Conservation (phyloP, 257 asterid genomes). For the Lycium barbarum region DNA sequence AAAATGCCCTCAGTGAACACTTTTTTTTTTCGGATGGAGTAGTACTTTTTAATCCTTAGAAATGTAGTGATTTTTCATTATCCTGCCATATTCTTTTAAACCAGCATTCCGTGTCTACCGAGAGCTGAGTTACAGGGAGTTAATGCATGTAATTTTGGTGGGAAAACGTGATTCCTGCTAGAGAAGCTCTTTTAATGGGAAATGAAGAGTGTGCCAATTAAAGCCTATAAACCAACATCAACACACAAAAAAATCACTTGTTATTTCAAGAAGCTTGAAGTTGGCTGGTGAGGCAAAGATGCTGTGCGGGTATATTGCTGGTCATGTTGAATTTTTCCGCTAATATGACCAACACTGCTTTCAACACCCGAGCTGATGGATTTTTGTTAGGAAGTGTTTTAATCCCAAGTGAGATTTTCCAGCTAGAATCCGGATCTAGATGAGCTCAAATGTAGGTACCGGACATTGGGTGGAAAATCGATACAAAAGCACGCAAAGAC, state of each 20-base stretch:
- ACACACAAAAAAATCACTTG: slow-evolving; percentile 70
- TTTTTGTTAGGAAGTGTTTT: not conserved
- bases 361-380: not conserved
- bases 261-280: slow-evolving; percentile 71
- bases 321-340: slow-evolving; percentile 63
- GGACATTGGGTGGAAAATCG: not conserved
- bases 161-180: slow-evolving; percentile 90
- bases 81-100: too few relatives aligned
- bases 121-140: slow-evolving; percentile 73
- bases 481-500: not conserved
- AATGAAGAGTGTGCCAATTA: slow-evolving; percentile 70
- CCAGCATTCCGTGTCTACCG: slow-evolving; percentile 60
- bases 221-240: slow-evolving; percentile 64
- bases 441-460: not conserved
- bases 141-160: slow-evolving; percentile 89
- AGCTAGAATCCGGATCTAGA: not conserved
- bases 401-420: not conserved
- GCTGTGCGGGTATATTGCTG: slow-evolving; percentile 88
- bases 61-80: too few relatives aligned
- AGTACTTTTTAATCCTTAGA: too few relatives aligned
- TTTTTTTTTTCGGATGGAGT: too few relatives aligned
- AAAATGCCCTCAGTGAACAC: too few relatives aligned
- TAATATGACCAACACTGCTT: slow-evolving; percentile 28
- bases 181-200: slow-evolving; percentile 71
- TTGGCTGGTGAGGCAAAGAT: slow-evolving; percentile 76